These are phyloP conservation scores for Corniculantispora saksenae DNA, from an alignment of 2,329 filamentous ascomycete genomes.

Conservation along the genomic window DNA sequence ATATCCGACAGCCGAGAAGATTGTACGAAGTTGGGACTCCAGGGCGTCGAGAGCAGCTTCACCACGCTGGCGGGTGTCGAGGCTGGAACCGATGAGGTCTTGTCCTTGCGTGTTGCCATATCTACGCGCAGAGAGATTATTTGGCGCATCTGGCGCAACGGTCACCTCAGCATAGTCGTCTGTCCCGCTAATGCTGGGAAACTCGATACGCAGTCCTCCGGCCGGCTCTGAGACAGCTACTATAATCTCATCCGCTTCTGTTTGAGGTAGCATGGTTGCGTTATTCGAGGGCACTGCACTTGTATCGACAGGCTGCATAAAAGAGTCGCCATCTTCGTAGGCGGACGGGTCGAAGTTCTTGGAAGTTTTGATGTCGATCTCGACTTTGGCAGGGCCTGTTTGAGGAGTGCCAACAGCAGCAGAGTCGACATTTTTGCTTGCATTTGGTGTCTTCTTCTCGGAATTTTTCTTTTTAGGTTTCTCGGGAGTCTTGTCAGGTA, in stretches of 20 bases:
- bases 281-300: not conserved
- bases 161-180: conserved; percentile 54
- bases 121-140: conserved; percentile 54
- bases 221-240: conserved; percentile 19
- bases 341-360: conserved; percentile 38
- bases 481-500: not conserved
- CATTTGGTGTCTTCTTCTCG: not conserved
- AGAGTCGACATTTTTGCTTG: not conserved
- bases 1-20: conserved; percentile 78
- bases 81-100: conserved; percentile 59
- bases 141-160: conserved; percentile 48
- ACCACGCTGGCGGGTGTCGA: conserved; percentile 81
- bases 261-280: not conserved
- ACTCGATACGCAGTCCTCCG: conserved; percentile 48
- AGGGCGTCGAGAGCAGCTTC: conserved; percentile 73
- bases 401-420: conserved; percentile 33
- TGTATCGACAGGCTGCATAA: conserved; percentile 19
- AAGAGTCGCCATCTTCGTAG: conserved; percentile 36
- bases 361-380: conserved; percentile 51
- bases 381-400: conserved; percentile 43
- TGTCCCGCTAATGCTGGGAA: conserved; percentile 30
- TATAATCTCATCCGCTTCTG: not conserved
- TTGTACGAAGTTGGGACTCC: conserved; percentile 65
- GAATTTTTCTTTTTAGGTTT: not conserved
- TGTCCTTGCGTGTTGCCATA: conserved; percentile 55